Conservation (phyloP, 805 yeast species). For the Metschnikowia gelsemii region DNA sequence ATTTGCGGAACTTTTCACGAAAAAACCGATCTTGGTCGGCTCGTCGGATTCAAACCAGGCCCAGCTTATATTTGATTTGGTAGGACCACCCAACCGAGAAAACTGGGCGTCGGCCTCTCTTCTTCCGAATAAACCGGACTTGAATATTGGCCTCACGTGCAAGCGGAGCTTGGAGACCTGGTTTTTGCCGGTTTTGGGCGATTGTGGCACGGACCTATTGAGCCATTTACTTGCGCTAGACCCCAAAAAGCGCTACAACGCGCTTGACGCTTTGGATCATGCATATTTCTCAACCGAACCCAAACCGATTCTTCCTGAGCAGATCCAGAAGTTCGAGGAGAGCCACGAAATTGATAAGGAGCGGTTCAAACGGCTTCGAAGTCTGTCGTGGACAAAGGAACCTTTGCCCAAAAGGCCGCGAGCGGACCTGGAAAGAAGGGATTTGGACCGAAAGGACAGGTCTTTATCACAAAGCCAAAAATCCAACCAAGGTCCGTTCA, state of each 20-base stretch:
- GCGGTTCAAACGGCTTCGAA: conserved; percentile 47
- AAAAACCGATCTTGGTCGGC: conserved; percentile 84
- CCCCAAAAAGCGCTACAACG: conserved; percentile 74
- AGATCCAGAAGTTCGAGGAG: conserved; percentile 71
- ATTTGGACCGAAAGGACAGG: too few species aligned
- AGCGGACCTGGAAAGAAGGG: conserved; percentile 8
- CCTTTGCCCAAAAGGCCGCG: conserved; percentile 9
- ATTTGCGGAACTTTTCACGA: conserved; percentile 82
- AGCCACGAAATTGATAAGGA: conserved; percentile 85
- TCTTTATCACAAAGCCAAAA: too few species aligned
- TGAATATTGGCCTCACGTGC: conserved; percentile 45
- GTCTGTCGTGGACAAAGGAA: conserved; percentile 1
- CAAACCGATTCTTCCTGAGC: conserved; percentile 51
- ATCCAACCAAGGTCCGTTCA: too few species aligned
- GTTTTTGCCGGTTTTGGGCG: conserved; percentile 45
- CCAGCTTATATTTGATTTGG: conserved; percentile 68
- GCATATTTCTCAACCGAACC: conserved; percentile 70
- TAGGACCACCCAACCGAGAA: conserved; percentile 72
- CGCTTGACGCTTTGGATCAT: conserved; percentile 71
- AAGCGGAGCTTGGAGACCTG: conserved; percentile 48
- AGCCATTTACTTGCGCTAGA: conserved; percentile 63
- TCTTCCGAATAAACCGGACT: conserved; percentile 56
- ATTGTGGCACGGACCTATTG: conserved; percentile 54
- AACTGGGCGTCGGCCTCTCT: conserved; percentile 60
- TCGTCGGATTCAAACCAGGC: conserved; percentile 86